Base-by-base conservation (phyloP, 2,329 filamentous ascomycete species). In the Aspergillus sp. region DNA sequence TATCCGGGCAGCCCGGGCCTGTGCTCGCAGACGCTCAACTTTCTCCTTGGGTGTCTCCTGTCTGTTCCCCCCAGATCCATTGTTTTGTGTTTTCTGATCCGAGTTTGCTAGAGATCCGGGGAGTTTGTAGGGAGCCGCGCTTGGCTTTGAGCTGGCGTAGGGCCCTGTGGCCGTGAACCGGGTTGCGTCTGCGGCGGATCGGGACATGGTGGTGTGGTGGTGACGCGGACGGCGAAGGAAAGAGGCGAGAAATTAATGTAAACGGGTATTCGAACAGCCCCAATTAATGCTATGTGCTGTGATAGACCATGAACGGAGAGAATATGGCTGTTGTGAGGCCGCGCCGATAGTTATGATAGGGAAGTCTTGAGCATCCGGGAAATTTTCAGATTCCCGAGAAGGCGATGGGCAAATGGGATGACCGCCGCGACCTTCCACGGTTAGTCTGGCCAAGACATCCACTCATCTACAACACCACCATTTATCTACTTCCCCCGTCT, bases 21-120 rank as follows among this genome's bases (percentile, higher is more conserved):
- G 86, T 46, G 86, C 86, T 54, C 88, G 82, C 67, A 91, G 77
- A 59, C 88, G 82, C 62, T 85, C 82, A 37, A 91, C 88, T 66
- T 87, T 86, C 76, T 90, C 84, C 71, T 86, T 85, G 50, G 88
- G 84, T 2, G 87, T 88, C 76, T 91, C 88, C 61, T 68, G 66
- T 57, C 60, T 59, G 3, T 45, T 44, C 9, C 66, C 70, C 53
- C 66, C 67, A 21, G 70, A 65, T 15, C 64, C 69, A 48, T 53
- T 58, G 54, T 33, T 63, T 46, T 47, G 33, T 57, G 40, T 52
- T 62, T 62, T 55, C 44, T 53, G 47, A 4, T 56, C 44, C 15
- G 56, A 47, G 12, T 63, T 58, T 21, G 63, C 57, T 62, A 69
- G 64, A 56, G 65, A 70, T 19, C 62, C 63, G 5, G 73, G 69